phyloP scores from a whole-genome alignment of 345 rosid genomes.

The Gynandropsis gynandra region DNA sequence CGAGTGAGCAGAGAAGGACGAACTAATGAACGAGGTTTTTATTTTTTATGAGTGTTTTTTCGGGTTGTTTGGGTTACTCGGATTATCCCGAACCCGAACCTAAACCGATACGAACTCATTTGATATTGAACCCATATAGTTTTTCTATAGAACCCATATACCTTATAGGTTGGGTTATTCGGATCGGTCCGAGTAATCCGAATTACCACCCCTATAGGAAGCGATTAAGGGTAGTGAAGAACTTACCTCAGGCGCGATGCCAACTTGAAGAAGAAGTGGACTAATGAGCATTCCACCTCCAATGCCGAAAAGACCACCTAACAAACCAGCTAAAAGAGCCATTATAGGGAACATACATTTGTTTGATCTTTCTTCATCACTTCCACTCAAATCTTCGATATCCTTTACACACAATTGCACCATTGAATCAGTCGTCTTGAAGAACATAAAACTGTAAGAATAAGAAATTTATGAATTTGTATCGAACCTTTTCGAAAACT shows the following conservation, averaged over 20 bases:
- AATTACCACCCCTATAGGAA: too few relatives aligned
- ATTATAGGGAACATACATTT: constrained; percentile 44
- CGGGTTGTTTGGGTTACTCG: too few relatives aligned
- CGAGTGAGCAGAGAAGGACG: too few relatives aligned
- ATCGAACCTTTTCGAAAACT: constrained; percentile 2
- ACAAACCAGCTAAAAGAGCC: constrained; percentile 67
- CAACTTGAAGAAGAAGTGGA: constrained; percentile 83
- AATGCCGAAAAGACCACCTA: constrained; percentile 82
- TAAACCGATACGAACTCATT: too few relatives aligned
- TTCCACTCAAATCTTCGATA: neutral
- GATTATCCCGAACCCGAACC: too few relatives aligned
- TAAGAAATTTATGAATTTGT: neutral
- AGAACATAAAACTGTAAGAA: constrained; percentile 3
- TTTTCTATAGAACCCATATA: too few relatives aligned
- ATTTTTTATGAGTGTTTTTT: too few relatives aligned
- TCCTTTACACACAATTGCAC: constrained; percentile 1
- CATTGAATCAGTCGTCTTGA: neutral
- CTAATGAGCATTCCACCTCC: constrained; percentile 94
- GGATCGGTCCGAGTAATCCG: neutral
- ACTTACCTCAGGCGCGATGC: constrained; percentile 60
- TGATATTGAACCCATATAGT: too few relatives aligned
- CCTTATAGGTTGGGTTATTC: neutral
- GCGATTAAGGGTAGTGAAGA: neutral
- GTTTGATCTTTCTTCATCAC: constrained; percentile 26
- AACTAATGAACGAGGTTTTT: too few relatives aligned